A percentile compares a stretch with the other conserved stretches of the same genome.
Conservation (phyloP, 179 eudicot genomes). For the Sideroxylon spinosum region DNA sequence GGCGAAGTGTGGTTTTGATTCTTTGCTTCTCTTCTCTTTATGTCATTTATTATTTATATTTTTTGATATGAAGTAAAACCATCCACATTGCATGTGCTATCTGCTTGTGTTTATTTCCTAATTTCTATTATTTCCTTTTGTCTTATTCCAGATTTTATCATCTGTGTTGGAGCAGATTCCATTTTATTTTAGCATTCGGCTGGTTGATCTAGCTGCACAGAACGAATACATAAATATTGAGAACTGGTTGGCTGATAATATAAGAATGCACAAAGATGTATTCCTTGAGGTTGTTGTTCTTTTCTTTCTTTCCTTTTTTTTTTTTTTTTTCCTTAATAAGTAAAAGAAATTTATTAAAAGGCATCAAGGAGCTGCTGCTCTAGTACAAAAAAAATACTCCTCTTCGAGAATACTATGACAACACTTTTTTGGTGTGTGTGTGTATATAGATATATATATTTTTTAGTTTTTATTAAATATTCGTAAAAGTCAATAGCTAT, state of each 20-base stretch:
- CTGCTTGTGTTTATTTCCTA: slow-evolving; percentile 5
- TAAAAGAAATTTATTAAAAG: no score
- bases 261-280: slow-evolving; percentile 41
- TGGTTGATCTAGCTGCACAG: slow-evolving; percentile 66
- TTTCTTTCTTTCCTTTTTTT: background rate
- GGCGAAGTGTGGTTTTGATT: background rate
- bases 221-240: slow-evolving; percentile 68
- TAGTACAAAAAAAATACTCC: no score
- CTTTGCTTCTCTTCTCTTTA: background rate
- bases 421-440: no score
- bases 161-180: slow-evolving; percentile 68
- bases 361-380: no score
- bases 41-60: no score
- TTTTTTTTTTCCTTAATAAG: no score
- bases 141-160: slow-evolving; percentile 50
- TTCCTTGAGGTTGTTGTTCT: slow-evolving; percentile 55
- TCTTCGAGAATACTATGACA: no score
- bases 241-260: slow-evolving; percentile 61
- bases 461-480: background rate
- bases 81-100: background rate
- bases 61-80: background rate
- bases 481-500: background rate
- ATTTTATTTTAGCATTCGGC: slow-evolving; percentile 49
- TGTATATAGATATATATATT: background rate
- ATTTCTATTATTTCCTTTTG: background rate